Percentiles rank a stretch among this genome's conserved stretches.
Conservation (phyloP, 176 grass and related monocot genomes). For the Pontederia paniculata region DNA sequence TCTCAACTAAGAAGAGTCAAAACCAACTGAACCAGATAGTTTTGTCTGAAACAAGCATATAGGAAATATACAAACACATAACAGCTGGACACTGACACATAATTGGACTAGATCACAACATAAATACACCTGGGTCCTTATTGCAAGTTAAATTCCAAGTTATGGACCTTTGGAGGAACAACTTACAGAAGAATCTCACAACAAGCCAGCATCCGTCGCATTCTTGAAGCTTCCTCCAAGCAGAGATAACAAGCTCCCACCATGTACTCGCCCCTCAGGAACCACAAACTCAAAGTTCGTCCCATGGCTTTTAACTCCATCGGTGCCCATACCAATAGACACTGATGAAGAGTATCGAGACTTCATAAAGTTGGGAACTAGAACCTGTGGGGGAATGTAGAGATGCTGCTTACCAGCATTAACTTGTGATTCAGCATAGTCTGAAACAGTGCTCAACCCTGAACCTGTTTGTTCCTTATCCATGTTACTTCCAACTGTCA, state of each 20-base stretch:
- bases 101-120: too few relatives aligned
- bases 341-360: constrained; percentile 17
- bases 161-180: too few relatives aligned
- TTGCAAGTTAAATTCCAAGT: too few relatives aligned
- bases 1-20: too few relatives aligned
- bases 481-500: constrained; percentile 11
- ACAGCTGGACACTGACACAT: too few relatives aligned
- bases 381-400: constrained; percentile 54
- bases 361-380: constrained; percentile 55
- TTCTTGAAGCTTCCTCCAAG: constrained; percentile 54
- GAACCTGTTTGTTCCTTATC: constrained; percentile 33
- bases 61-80: too few relatives aligned
- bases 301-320: constrained; percentile 4
- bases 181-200: constrained; percentile 9
- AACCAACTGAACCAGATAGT: too few relatives aligned
- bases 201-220: constrained; percentile 17
- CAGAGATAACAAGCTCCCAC: constrained; percentile 47
- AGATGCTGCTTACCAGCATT: constrained; percentile 18
- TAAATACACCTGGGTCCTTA: too few relatives aligned
- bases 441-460: constrained; percentile 36
- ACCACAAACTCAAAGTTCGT: constrained; percentile 12
- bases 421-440: constrained; percentile 25
- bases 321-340: constrained; percentile 21
- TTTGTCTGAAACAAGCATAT: too few relatives aligned
- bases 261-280: constrained; percentile 61